These are phyloP conservation scores for Metschnikowia reukaufii DNA, from an alignment of 805 yeast genomes.

Conservation along the genomic window DNA sequence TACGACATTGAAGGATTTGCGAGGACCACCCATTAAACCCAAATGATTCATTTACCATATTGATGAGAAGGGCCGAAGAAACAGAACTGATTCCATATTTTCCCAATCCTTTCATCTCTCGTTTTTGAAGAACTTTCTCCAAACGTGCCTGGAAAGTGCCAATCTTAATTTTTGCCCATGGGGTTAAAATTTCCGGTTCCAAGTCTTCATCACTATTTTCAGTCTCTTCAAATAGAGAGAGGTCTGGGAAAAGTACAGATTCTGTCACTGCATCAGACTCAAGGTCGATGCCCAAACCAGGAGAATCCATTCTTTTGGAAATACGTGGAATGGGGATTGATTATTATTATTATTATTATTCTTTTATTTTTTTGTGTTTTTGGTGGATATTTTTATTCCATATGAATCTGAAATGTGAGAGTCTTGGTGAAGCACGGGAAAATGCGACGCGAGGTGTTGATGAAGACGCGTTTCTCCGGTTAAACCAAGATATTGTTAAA, in stretches of 20 bases:
- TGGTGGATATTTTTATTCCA: too few species aligned
- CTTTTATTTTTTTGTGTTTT: too few species aligned
- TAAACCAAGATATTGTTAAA: too few species aligned
- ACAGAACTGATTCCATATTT: conserved; percentile 10
- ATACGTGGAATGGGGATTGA: not conserved
- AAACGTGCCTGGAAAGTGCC: conserved; percentile 50
- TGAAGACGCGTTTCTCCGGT: too few species aligned
- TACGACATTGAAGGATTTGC: conserved; percentile 31
- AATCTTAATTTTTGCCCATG: conserved; percentile 48
- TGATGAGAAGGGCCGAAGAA: conserved; percentile 20
- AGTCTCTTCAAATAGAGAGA: conserved; percentile 21
- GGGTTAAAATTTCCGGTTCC: conserved; percentile 5
- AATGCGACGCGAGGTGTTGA: too few species aligned
- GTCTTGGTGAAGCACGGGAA: too few species aligned
- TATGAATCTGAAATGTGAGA: too few species aligned
- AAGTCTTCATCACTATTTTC: conserved; percentile 4
- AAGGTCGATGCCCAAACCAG: not conserved
- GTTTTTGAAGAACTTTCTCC: conserved; percentile 33
- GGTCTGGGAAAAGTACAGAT: conserved; percentile 25
- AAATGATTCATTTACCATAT: conserved; percentile 50
- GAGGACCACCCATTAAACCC: conserved; percentile 62
- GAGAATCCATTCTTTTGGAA: not conserved
- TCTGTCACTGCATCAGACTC: not conserved
- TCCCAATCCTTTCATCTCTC: conserved; percentile 11
- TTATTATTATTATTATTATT: too few species aligned